These are phyloP conservation scores for Ogataea polymorpha DNA, from an alignment of 805 yeast genomes.

Conservation along the genomic window DNA sequence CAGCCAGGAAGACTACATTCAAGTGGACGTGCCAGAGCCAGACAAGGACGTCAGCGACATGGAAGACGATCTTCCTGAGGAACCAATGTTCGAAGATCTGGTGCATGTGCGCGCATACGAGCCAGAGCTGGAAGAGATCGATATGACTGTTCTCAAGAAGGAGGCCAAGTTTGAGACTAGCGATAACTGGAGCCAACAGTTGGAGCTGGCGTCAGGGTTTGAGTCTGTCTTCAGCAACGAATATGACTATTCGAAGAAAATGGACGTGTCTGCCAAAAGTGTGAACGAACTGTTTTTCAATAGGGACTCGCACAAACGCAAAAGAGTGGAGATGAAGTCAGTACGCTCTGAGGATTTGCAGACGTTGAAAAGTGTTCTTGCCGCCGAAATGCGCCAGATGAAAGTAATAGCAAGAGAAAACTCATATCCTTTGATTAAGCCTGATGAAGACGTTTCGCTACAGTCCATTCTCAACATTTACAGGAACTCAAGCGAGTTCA, in stretches of 20 bases:
- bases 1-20: slow-evolving; percentile 7
- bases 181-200: slow-evolving; percentile 62
- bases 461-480: slow-evolving; percentile 25
- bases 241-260: slow-evolving; percentile 10
- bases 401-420: slow-evolving; percentile 19
- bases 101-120: slow-evolving; percentile 67
- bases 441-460: slow-evolving; percentile 32
- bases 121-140: slow-evolving; percentile 52
- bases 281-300: slow-evolving; percentile 23
- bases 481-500: slow-evolving; percentile 21
- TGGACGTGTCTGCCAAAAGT: slow-evolving; percentile 18
- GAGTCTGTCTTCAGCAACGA: slow-evolving; percentile 36
- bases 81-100: slow-evolving; percentile 29
- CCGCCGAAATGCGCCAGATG: slow-evolving; percentile 12
- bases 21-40: slow-evolving; percentile 5
- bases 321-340: slow-evolving; percentile 8
- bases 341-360: slow-evolving; percentile 7
- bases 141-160: slow-evolving; percentile 39
- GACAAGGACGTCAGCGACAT: slow-evolving; percentile 19
- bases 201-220: slow-evolving; percentile 49
- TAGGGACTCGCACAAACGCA: slow-evolving; percentile 13
- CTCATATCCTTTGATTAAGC: slow-evolving; percentile 36
- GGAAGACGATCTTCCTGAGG: slow-evolving; percentile 6
- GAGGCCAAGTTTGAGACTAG: slow-evolving; percentile 48
- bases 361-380: slow-evolving; percentile 11